A percentile compares a stretch with the other conserved stretches of the same genome.
phyloP scores from a whole-genome alignment of 345 rosid genomes.

The Viola odorata region DNA sequence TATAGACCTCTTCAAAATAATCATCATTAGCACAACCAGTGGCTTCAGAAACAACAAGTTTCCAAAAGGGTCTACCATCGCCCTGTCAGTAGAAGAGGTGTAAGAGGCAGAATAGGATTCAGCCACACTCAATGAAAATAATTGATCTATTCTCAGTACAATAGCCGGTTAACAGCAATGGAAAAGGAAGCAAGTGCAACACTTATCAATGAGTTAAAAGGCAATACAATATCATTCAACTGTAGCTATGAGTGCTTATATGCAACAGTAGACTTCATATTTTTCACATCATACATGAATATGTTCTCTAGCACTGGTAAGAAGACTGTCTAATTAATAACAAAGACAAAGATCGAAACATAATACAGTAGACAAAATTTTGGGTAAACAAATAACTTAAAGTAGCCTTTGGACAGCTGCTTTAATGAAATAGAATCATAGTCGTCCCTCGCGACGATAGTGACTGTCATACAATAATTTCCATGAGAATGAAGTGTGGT shows the following conservation, averaged over 20 bases:
- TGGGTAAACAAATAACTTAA: background rate
- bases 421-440: too few species aligned
- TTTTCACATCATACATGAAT: background rate
- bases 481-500: too few species aligned
- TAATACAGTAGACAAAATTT: background rate
- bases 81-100: slow-evolving; percentile 40
- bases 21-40: slow-evolving; percentile 63
- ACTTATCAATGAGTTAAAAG: background rate
- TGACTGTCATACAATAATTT: too few species aligned
- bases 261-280: background rate
- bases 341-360: background rate
- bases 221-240: too few species aligned
- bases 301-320: background rate
- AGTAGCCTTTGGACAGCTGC: background rate
- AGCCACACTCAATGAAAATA: background rate
- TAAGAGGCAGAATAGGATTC: slow-evolving; percentile 4
- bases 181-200: background rate
- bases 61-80: slow-evolving; percentile 89
- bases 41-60: slow-evolving; percentile 71
- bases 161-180: background rate
- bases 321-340: background rate
- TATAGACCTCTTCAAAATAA: slow-evolving; percentile 83
- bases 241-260: too few species aligned
- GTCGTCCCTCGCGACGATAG: too few species aligned
- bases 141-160: background rate